Evolutionary conservation across 768 basidiomycete species (phyloP), one percentile per base, ranked within the genome.

Genomic region (Tylopilus rubrobrunneus): DNA sequence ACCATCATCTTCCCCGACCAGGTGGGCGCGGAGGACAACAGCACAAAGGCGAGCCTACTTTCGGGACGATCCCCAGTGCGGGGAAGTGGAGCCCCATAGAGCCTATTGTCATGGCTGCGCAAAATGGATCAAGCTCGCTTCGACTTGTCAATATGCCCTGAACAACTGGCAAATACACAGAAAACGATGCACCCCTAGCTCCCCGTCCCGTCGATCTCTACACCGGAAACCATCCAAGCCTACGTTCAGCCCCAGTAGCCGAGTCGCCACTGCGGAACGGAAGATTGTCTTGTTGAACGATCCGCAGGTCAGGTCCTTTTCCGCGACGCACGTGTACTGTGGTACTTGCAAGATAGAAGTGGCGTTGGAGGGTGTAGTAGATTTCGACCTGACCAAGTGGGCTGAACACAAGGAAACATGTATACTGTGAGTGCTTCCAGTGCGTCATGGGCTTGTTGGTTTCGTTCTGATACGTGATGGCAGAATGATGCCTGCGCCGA

Each of bases 221-320:
- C 60, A 56, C 8, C 51, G 39, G 5, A 53, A 58, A 14, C 62
- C 64, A 4, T 58, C 62, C 49, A 62, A 55, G 43, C 47, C 58
- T 23, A 54, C 0, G 36, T 59, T 56, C 48, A 83, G 82, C 48
- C 84, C 83, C 7, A 78, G 76, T 58, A 79, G 78, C 52, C 78
- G 83, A 29, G 80, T 86, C 36, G 80, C 83, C 8, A 77, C 80
- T 17, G 79, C 83, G 15, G 82, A 86, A 57, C 76, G 86, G 53
- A 84, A 81, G 68, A 67, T 87, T 34, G 68, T 71, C 49, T 68
- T 89, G 54, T 74, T 86, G 31, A 88, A 86, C 57, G 87, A 89
- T 65, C 61, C 79, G 25, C 82, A 83, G 59, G 85, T 76, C 41
- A 80, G 77, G 66, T 61, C 65, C 0, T 84, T 79, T 62, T 71